These are phyloP conservation scores for Fusarium coicis DNA, from an alignment of 2,329 filamentous ascomycete species.

Conservation along the genomic window DNA sequence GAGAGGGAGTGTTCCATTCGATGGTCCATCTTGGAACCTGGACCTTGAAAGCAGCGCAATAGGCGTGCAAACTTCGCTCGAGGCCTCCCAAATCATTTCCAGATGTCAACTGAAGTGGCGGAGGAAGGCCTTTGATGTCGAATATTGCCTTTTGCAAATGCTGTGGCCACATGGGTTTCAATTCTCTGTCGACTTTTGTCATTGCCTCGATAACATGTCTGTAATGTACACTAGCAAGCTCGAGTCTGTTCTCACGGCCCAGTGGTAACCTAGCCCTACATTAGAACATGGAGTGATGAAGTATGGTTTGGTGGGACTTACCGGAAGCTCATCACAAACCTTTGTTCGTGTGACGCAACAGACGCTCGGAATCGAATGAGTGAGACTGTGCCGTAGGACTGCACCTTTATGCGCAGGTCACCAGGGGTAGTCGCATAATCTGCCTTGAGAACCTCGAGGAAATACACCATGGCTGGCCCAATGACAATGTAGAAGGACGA, in stretches of 20 bases:
- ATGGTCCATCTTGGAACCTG: constrained; percentile 63
- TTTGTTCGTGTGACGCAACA: constrained; percentile 63
- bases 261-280: constrained; percentile 52
- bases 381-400: constrained; percentile 63
- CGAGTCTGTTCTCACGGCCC: constrained; percentile 56
- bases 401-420: constrained; percentile 61
- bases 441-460: constrained; percentile 61
- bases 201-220: constrained; percentile 65
- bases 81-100: constrained; percentile 67
- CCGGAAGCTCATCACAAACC: constrained; percentile 66
- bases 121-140: constrained; percentile 62
- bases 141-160: constrained; percentile 65
- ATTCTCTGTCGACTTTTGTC: constrained; percentile 63
- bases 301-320: constrained; percentile 45
- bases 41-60: constrained; percentile 63
- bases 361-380: constrained; percentile 63
- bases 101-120: constrained; percentile 64
- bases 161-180: constrained; percentile 69
- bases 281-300: constrained; percentile 13
- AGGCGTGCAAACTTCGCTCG: constrained; percentile 65
- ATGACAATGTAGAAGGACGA: constrained; percentile 66
- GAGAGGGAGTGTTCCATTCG: constrained; percentile 55
- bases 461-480: constrained; percentile 63
- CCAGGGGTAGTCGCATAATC: constrained; percentile 55
- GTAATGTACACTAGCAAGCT: constrained; percentile 66